Evolutionary conservation across 805 yeast genomes (phyloP), one percentile per base, ranked within the genome.

Genomic region (Yueomyces sinensis): DNA sequence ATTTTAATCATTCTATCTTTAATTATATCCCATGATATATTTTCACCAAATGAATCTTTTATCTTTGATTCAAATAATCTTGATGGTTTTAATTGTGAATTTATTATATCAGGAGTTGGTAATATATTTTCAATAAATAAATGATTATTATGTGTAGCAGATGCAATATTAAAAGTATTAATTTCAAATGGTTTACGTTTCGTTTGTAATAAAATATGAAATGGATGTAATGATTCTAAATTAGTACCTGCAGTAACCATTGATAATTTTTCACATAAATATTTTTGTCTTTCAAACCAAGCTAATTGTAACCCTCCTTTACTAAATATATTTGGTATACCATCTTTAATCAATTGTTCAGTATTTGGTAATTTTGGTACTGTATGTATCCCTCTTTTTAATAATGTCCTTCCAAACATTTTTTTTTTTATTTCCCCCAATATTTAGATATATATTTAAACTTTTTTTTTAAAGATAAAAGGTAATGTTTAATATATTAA

Each of bases 91-190:
- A 56, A 48, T 5, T 33, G 36, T 17, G 44, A 38, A 41, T 31
- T 22, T 6, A 20, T 37, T 5, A 32, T 35, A 16, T 15, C 24
- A 4, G 36, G 20, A 7, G 25, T 14, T 3, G 58, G 57, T 13
- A 49, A 19, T 23, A 57, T 53, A 37, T 80, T 81, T 54, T 79
- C 74, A 50, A 86, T 76, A 48, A 81, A 84, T 33, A 91, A 67
- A 59, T 89, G 98, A 62, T 91, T 91, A 61, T 86, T 87, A 62
- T 82, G 89, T 3, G 86, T 76, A 54, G 82, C 94, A 4, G 95
- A 82, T 3, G 97, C 96, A 50, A 69, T 73, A 59, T 87, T 91
- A 66, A 78, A 87, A n/a, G 55, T 42, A 36, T 72, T 71, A 24
- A 86, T 76, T 46, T 72, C 71, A 22, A 74, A 71, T 22, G 81